Percentiles rank a stretch among this genome's conserved stretches.
Evolutionary conservation across 495 filamentous ascomycete species (phyloP).

Genomic region (Parathielavia hyrcaniae): DNA sequence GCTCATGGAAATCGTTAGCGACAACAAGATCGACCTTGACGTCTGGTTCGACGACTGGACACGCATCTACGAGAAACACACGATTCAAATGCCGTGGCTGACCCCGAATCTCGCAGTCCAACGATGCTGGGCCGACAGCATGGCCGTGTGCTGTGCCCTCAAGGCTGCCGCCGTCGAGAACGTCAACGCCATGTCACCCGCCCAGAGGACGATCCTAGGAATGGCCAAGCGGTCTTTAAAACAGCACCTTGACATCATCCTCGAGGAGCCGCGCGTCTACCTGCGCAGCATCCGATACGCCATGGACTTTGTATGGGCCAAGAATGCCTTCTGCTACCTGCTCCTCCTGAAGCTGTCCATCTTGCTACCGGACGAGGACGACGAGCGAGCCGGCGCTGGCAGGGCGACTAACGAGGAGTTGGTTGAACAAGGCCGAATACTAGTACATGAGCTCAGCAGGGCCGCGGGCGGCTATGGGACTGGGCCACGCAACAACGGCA

Average conservation of each 20-base stretch:
- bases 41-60: conserved; percentile 6
- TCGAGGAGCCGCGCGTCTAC: neutral
- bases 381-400: neutral
- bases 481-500: neutral
- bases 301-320: conserved; percentile 7
- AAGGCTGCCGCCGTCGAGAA: neutral
- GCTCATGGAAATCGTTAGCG: neutral
- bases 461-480: neutral
- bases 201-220: neutral
- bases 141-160: conserved; percentile 1
- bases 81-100: neutral
- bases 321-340: conserved; percentile 2
- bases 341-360: neutral
- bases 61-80: conserved; percentile 3
- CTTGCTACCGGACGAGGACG: neutral
- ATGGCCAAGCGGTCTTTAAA: neutral
- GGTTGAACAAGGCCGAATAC: neutral
- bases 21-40: neutral
- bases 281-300: conserved; percentile 1
- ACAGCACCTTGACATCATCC: conserved; percentile 2
- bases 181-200: neutral
- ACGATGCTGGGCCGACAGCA: neutral
- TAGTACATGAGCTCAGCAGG: neutral
- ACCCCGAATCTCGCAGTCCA: conserved; percentile 1
- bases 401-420: neutral